Evolutionary conservation across 768 basidiomycete species (phyloP), one percentile per base, ranked within the genome.

Genomic region (Podaxis sp.): DNA sequence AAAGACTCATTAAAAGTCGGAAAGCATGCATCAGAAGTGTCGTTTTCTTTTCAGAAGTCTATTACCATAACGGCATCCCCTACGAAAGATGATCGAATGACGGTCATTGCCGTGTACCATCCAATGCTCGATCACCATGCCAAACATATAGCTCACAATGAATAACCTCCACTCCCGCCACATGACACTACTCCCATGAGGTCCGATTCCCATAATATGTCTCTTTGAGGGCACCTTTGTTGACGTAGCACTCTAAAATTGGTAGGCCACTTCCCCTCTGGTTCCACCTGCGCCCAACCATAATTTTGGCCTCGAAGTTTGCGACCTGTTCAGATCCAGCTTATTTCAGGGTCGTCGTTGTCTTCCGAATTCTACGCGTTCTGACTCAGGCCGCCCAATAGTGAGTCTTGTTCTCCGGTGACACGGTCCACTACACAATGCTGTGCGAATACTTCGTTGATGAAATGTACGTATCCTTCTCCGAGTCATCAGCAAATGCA

Each of bases 131-230:
- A 60, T 53, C 59, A 47, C 21, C 57, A 59, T 40, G 50, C 38
- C 50, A 40, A 25, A 51, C 57, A 51, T 25, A 42, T 28, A 28
- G 50, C 57, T 51, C 50, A 51, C 32, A 42, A 52, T 35, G 36
- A 50, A 50, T 23, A 59, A 40, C 50, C 9, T 18, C 9, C 48
- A 27, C 25, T 47, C 44, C 1, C 14, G 42, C 52, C 59, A 61
- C 52, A 54, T 61, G 59, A 55, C 46, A 38, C 14, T 32, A 11
- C 21, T 38, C 27, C 51, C 59, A 61, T 55, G 53, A 25, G 52
- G 59, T 61, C 35, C 21, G 37, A 61, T 42, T 52, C 38, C 21
- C 50, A 44, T 59, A 59, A 59, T 42, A 40, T 59, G 52, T 54
- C 59, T 52, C 23, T 28, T 42, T 59, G 38, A 53, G 21, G 44